A percentile compares a stretch with the other conserved stretches of the same genome.
Conservation (phyloP, 2,329 filamentous ascomycete genomes). For the Dendryphion nanum region DNA sequence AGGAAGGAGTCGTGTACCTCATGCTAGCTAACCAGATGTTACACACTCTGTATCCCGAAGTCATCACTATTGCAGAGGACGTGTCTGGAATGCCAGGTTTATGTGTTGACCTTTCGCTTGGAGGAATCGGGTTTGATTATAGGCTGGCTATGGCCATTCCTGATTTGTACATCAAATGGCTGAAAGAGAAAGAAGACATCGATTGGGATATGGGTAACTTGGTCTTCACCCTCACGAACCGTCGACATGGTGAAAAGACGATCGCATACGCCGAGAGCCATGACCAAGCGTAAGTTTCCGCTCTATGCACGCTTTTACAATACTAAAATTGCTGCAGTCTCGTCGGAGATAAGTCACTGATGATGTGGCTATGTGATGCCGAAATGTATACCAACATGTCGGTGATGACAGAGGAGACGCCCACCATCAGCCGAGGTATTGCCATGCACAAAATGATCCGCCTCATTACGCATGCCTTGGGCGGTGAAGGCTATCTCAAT, state of each 20-base stretch:
- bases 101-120: conserved; percentile 79
- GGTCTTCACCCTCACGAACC: conserved; percentile 84
- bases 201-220: conserved; percentile 90
- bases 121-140: conserved; percentile 96
- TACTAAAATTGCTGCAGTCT: conserved; percentile 67
- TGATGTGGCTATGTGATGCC: conserved; percentile 98
- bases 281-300: conserved; percentile 85
- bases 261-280: conserved; percentile 98
- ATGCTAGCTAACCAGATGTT: conserved; percentile 97
- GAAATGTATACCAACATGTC: conserved; percentile 99
- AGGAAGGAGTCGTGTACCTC: conserved; percentile 90
- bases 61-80: conserved; percentile 92
- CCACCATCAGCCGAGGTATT: conserved; percentile 86
- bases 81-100: conserved; percentile 99
- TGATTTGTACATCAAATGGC: conserved; percentile 98
- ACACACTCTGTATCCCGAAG: conserved; percentile 81
- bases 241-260: conserved; percentile 93
- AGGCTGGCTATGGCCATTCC: conserved; percentile 96
- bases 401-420: conserved; percentile 74
- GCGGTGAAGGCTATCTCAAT: conserved; percentile 96
- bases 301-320: too few relatives aligned
- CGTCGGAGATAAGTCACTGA: conserved; percentile 92
- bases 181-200: conserved; percentile 88
- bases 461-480: conserved; percentile 83
- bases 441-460: conserved; percentile 97